Conservation (phyloP, 202 grass and related monocot genomes). For the Panicum virgatum region DNA sequence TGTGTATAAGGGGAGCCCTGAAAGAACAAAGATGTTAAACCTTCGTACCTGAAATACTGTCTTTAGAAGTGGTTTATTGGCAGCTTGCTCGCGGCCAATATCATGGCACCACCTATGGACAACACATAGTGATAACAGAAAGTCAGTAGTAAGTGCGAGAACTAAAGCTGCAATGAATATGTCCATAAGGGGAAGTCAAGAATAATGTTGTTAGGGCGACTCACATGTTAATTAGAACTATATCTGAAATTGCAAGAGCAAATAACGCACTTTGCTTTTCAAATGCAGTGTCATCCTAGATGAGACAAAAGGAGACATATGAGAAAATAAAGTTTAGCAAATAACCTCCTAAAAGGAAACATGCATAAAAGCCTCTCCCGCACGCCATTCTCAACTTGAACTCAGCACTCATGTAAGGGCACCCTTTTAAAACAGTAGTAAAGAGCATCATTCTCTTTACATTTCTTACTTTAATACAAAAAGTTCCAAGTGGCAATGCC, state of each 20-base stretch:
- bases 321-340: constrained; percentile 27
- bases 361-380: constrained; percentile 3
- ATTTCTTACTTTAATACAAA: constrained; percentile 17
- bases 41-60: constrained; percentile 88
- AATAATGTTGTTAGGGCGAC: constrained; percentile 33
- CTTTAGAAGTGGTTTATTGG: constrained; percentile 92
- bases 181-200: background rate
- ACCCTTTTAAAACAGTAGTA: constrained; percentile 12
- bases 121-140: background rate
- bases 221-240: constrained; percentile 90
- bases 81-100: constrained; percentile 90
- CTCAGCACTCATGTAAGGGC: background rate
- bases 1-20: constrained; percentile 15
- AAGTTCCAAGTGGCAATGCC: background rate
- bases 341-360: constrained; percentile 13
- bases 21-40: constrained; percentile 40
- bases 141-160: background rate
- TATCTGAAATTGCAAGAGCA: constrained; percentile 84
- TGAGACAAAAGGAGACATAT: constrained; percentile 4
- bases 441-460: background rate
- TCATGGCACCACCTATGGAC: constrained; percentile 92
- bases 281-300: constrained; percentile 81
- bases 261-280: constrained; percentile 83
- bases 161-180: constrained; percentile 28
- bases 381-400: constrained; percentile 19